A percentile compares a stretch with the other conserved stretches of the same genome.
These are phyloP conservation scores for Auriscalpium vulgare DNA, from an alignment of 768 basidiomycete species.

Conservation along the genomic window DNA sequence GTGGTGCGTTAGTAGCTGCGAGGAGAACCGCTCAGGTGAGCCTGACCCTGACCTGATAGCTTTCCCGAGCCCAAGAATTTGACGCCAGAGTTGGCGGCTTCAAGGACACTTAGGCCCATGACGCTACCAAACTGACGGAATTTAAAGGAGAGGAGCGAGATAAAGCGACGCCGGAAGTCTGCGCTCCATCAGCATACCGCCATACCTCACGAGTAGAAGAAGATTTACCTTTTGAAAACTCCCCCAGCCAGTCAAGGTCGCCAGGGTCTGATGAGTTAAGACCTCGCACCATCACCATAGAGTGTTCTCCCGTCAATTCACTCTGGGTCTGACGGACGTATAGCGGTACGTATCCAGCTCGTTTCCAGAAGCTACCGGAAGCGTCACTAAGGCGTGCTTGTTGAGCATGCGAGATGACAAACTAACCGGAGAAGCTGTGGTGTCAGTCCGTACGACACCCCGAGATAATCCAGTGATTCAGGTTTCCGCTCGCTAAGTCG, in stretches of 20 bases:
- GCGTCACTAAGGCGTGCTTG: conserved; percentile 1
- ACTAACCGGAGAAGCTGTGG: conserved; percentile 67
- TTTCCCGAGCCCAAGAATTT: conserved; percentile 36
- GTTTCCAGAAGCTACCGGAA: conserved; percentile 81
- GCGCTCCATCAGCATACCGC: neutral
- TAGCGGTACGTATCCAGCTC: conserved; percentile 82
- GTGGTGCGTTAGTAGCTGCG: conserved; percentile 24
- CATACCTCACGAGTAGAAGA: neutral
- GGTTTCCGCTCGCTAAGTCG: conserved; percentile 86
- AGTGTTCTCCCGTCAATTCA: conserved; percentile 94
- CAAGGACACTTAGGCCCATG: conserved; percentile 79
- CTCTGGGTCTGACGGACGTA: conserved; percentile 92
- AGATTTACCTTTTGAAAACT: conserved; percentile 73
- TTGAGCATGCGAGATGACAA: neutral
- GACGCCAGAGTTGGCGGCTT: conserved; percentile 64
- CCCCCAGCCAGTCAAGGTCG: conserved; percentile 76
- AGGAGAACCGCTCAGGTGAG: neutral
- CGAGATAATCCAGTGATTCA: conserved; percentile 86
- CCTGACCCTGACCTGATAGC: conserved; percentile 26
- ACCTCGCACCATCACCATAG: conserved; percentile 90
- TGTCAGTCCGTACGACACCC: conserved; percentile 94
- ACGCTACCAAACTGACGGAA: conserved; percentile 92
- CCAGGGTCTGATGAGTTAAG: conserved; percentile 57
- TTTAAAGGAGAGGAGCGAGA: conserved; percentile 84
- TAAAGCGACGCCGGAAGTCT: conserved; percentile 92